Evolutionary conservation across 2,329 filamentous ascomycete genomes (phyloP).

Genomic region (Fusarium zealandicum): DNA sequence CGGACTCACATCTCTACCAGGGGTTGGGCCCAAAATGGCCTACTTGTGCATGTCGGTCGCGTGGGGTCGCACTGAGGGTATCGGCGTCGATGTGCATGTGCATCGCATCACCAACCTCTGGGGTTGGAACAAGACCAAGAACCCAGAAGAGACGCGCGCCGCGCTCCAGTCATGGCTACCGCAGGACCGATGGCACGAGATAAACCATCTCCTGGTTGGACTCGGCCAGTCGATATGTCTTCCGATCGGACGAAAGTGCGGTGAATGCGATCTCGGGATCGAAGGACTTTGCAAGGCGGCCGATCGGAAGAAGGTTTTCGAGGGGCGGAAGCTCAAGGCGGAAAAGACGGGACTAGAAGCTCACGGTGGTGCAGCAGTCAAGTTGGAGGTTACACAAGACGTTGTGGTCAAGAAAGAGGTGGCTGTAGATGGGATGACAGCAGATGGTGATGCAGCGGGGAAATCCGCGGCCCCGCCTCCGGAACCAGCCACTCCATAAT

Average conservation of each 20-base stretch:
- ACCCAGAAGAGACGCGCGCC: constrained; percentile 80
- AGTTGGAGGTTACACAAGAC: constrained; percentile 34
- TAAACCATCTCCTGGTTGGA: constrained; percentile 88
- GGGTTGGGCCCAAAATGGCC: constrained; percentile 94
- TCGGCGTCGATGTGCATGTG: constrained; percentile 94
- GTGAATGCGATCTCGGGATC: constrained; percentile 82
- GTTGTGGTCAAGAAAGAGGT: constrained; percentile 43
- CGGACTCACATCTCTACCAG: constrained; percentile 78
- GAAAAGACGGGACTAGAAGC: constrained; percentile 41
- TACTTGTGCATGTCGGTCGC: constrained; percentile 83
- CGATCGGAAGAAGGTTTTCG: constrained; percentile 67
- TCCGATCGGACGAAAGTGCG: constrained; percentile 80
- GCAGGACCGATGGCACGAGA: constrained; percentile 85
- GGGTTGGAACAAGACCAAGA: constrained; percentile 86
- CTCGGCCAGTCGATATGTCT: constrained; percentile 87
- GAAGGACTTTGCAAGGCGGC: constrained; percentile 78
- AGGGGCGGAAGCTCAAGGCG: constrained; percentile 57
- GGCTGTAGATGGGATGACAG: constrained; percentile 28
- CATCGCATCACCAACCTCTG: constrained; percentile 94
- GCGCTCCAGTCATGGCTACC: constrained; percentile 85
- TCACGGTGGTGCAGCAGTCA: constrained; percentile 32
- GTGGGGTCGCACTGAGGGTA: constrained; percentile 72
- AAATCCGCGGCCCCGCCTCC: constrained; percentile 33
- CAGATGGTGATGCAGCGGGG: constrained; percentile 14
- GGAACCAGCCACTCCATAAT: constrained; percentile 34